Evolutionary conservation across 2,329 filamentous ascomycete species (phyloP), one percentile per base, ranked within the genome.

Genomic region (Penicillium italicum): DNA sequence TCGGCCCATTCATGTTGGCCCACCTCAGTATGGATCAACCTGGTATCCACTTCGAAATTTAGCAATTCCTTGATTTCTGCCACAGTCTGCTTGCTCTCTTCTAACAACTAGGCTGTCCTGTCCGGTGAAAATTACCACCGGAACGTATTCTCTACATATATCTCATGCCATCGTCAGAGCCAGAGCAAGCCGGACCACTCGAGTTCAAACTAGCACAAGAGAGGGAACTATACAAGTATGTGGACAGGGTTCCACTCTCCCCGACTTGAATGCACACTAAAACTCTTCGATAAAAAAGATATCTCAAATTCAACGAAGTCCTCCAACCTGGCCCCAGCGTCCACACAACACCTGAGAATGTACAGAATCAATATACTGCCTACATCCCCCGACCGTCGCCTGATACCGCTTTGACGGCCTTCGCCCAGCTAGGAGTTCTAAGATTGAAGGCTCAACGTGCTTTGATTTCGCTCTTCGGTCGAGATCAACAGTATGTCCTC

Each of bases 381-480:
- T 41, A 41, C 58, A 68, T 74, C n/a, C 7, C 45, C 4, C 31
- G 45, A n/a, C 14, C 10, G 3, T 37, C 33, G 9, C 16, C 20
- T 18, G 45, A 48, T 14, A 16, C 31, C 12, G 62, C 66, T 47
- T 71, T 83, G 33, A 80, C 79, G 1, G 75, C 78, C 9, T 74
- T 82, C 47, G 79, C 79, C 20, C 79, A 82, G 62, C 71, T 82
- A 5, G 80, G 73, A 2, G 70, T 74, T 9, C 66, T 77, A 51
- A 72, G 75, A 20, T 68, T 81, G 6, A 68, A 74, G 18, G 73
- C 69, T 5, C 65, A 69, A 22, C 74, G 79, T 26, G 69, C 73
- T 16, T 63, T 81, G 26, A 73, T 83, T 42, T 82, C 80, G 1
- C 68, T 83, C 24, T 82, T 83, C 56, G 80, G 81, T 56, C 66